Percentiles rank a stretch among this genome's conserved stretches.
Conservation (phyloP, 1,284 basidiomycete species). For the Melampsora medusae region DNA sequence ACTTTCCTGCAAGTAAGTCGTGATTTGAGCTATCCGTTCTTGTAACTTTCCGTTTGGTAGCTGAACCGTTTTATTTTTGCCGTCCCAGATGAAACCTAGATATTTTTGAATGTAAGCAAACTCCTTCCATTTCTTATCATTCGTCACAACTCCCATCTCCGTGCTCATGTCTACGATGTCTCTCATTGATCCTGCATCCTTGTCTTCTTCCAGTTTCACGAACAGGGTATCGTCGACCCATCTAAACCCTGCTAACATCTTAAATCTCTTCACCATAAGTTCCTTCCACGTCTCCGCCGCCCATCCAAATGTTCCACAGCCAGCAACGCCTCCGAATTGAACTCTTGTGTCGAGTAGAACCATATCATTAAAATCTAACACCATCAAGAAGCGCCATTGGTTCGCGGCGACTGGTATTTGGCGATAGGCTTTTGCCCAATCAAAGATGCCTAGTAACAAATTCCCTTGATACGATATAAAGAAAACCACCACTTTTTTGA, state of each 20-base stretch:
- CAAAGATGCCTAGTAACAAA: neutral
- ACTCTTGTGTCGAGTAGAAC: neutral
- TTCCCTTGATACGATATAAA: neutral
- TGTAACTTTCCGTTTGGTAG: neutral
- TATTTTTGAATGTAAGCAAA: neutral
- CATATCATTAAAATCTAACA: neutral
- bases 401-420: neutral
- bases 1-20: neutral
- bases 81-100: neutral
- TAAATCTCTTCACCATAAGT: neutral
- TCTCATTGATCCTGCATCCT: neutral
- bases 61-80: neutral
- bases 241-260: neutral
- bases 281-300: neutral
- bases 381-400: slow-evolving; percentile 10
- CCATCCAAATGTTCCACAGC: neutral
- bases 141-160: neutral
- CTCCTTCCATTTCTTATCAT: neutral
- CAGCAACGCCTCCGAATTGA: slow-evolving; percentile 12
- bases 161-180: neutral
- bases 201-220: neutral
- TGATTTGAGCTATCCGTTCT: neutral
- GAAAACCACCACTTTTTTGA: neutral
- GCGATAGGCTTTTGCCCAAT: slow-evolving; percentile 21
- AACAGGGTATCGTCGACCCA: neutral